A percentile compares a stretch with the other conserved stretches of the same genome.
These are phyloP conservation scores for Megacollybia platyphylla DNA, from an alignment of 1,284 basidiomycete species.

Conservation along the genomic window DNA sequence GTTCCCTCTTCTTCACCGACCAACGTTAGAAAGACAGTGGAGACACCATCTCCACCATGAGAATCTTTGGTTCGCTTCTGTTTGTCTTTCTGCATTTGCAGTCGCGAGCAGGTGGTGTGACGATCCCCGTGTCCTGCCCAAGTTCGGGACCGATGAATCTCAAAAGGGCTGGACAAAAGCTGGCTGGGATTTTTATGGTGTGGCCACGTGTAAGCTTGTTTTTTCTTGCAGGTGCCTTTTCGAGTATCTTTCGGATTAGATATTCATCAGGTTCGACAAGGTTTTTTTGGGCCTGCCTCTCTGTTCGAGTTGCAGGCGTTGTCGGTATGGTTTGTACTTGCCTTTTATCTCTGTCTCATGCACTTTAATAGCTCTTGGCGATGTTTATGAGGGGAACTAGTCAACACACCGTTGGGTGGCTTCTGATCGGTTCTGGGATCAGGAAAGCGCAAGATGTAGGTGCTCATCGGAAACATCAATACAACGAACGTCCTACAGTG, in stretches of 20 bases:
- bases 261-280: conserved; percentile 40
- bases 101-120: conserved; percentile 57
- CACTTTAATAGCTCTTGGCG: conserved; percentile 22
- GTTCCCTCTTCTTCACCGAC: conserved; percentile 55
- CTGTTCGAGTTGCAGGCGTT: conserved; percentile 69
- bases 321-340: conserved; percentile 22
- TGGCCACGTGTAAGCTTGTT: conserved; percentile 27
- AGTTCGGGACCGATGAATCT: conserved; percentile 13
- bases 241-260: conserved; percentile 15
- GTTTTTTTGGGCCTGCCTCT: conserved; percentile 46
- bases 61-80: conserved; percentile 45
- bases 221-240: background rate
- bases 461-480: conserved; percentile 47
- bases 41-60: conserved; percentile 36
- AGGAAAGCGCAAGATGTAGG: conserved; percentile 62
- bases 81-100: conserved; percentile 54
- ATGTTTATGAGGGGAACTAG: conserved; percentile 42
- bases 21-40: conserved; percentile 54
- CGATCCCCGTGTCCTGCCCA: conserved; percentile 49
- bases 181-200: conserved; percentile 58
- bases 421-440: conserved; percentile 52
- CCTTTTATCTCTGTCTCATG: conserved; percentile 5
- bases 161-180: conserved; percentile 34
- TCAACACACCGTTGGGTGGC: conserved; percentile 51
- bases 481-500: conserved; percentile 26